Base-by-base conservation (phyloP, 2,329 filamentous ascomycete genomes). In the Phialemoniopsis sp. region DNA sequence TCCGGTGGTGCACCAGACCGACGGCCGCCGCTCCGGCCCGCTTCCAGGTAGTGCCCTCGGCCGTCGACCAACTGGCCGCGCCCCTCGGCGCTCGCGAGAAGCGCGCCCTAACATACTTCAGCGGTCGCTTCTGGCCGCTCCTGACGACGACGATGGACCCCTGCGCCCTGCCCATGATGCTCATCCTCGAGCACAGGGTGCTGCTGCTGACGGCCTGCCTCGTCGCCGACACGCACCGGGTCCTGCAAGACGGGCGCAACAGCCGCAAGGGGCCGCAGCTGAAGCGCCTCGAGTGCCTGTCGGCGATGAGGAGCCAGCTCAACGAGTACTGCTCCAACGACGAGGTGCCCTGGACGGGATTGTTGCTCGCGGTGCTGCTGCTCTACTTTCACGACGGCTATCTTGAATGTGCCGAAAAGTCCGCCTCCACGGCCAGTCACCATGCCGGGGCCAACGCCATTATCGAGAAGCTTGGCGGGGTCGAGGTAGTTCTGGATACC, bases 321-420 rank as follows among this genome's bases (percentile, higher is more conserved):
- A 29, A 36, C 26, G 21, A 26, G 21, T 6, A 26, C 21, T 26
- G 49, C 1, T 60, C 56, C 17, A 62, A 59, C 12, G 46, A 56
- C 2, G 55, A 58, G 9, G 54, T 56, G 0, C 57, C 61, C 3
- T 43, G 68, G 3, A 56, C 51, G 5, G 53, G 46, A 0, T 37
- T 60, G 0, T 34, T 70, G 1, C 60, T 68, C 17, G 64, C 64
- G 3, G 67, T 69, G 17, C 52, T 70, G 2, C 46, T 70, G 1
- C 57, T 70, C 1, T 67, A 67, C 42, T 65, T 70, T 8, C 52
- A 64, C 15, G 62, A 65, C 18, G 63, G 62, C 2, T 62, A 62
- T 29, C 52, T 66, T 4, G 60, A 64, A n/a, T 52, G 52, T 13
- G 39, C 45, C n/a, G 49, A 55, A 8, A 48, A 57, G 6, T 55